Base-by-base conservation (phyloP, 768 basidiomycete species). In the Agaricus subrufescens region DNA sequence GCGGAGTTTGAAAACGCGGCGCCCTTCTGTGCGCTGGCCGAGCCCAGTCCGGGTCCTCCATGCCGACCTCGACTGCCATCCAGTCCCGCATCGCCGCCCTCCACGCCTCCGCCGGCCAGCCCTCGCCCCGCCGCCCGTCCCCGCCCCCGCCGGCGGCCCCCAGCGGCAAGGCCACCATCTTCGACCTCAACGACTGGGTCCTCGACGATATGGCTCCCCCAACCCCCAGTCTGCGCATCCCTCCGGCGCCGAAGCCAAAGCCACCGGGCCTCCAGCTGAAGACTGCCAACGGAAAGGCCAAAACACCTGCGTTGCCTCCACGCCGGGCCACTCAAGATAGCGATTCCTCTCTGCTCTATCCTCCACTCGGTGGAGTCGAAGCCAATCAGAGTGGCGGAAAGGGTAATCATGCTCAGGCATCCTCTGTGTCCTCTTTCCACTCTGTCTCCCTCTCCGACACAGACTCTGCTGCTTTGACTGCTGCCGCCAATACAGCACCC, bases 361-460 rank as follows among this genome's bases (percentile, higher is more conserved):
- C 71, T 11, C 34, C 34, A 34, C 34, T 34, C 34, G 34, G 34
- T 8, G 34, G 34, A 7, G 34, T 34, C 7, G 34, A 34, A 34
- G 34, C 34, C 34, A 7, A 34, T 11, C 34, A 34, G 9, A 43
- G 29, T 7, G 42, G 43, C 1, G 14, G 38, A 44, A 40, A 46
- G 46, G 37, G 54, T 39, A 50, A 44, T 42, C 42, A 80, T 79
- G 2, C 65, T 67, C 46, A 73, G 70, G 57, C 69, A 2, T 88
- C 87, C 1, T 91, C 89, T 47, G 79, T 89, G 39, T 91, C 89
- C 2, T 91, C 89, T 29, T 90, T 92, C 59, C 88, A 90, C 62
- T 90, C 89, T 2, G 86, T 91, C 26, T 91, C 89, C 1, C 77
- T 91, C 15, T 91, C 86, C 6, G 85, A 86, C 59, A 74, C 75